Evolutionary conservation across 495 filamentous ascomycete genomes (phyloP), one percentile per base, ranked within the genome.

Genomic region (Penicillium arizonense): DNA sequence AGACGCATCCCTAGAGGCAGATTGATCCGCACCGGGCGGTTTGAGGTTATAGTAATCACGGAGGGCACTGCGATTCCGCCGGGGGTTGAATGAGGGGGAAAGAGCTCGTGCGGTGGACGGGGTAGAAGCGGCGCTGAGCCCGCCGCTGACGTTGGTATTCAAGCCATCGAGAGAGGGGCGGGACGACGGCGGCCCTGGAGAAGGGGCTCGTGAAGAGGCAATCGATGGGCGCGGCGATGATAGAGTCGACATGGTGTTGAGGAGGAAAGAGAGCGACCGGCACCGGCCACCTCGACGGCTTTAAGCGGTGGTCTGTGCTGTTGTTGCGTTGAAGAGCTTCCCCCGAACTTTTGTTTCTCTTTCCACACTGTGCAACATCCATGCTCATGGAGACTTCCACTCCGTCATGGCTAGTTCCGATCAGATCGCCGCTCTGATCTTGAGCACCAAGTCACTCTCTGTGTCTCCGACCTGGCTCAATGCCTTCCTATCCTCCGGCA

Each of bases 11-110:
- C 52, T 55, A 20, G 57, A 42, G n/a, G 45, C 42, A 10, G 52
- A 28, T 8, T 50, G 52, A 8, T 63, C 64, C 11, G 67, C 62
- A 5, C 68, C 65, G 34, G 82, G 74, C 7, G 82, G 76, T 61
- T 87, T 88, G 49, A 97, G 81, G 58, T 90, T 89, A 72, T 97
- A 98, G 76, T 96, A 97, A 59, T 96, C 90, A 52, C 94, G 87
- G 13, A 98, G 81, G 14, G 94, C 94, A 34, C 88, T 80, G 57
- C 93, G 87, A 65, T 88, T 89, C 35, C 84, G 80, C 28, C 85
- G 82, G 4, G 73, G 76, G 45, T 73, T 62, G 14, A 50, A n/a
- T 18, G 38, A 42, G 34, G 81, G 75, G 26, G 80, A 75, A 47
- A 78, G 65, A 14, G 72, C 77, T 44, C 73, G 78, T 48, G 65